A percentile compares a stretch with the other conserved stretches of the same genome.
phyloP scores from a whole-genome alignment of 176 grass and related monocot species.

The Aechmea fasciata region DNA sequence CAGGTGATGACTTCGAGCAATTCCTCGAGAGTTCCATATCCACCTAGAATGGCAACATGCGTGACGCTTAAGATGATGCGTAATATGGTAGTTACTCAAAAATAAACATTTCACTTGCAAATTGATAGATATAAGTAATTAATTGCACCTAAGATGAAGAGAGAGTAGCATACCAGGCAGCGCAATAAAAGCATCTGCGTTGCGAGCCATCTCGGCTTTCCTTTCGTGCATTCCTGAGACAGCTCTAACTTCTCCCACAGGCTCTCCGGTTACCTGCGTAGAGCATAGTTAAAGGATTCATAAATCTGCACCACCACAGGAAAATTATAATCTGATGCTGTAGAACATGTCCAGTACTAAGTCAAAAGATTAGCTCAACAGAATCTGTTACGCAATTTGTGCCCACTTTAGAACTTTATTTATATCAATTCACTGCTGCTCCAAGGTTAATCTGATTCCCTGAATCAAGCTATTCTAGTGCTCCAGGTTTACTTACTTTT shows the following conservation, averaged over 20 bases:
- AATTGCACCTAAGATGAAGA: not conserved
- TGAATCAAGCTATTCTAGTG: too few species aligned
- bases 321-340: too few species aligned
- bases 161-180: constrained; percentile 50
- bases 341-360: too few species aligned
- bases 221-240: constrained; percentile 96
- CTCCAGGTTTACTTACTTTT: too few species aligned
- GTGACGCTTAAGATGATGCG: not conserved
- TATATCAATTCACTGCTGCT: too few species aligned
- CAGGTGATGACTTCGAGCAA: constrained; percentile 84
- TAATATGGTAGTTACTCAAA: too few species aligned
- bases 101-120: not conserved
- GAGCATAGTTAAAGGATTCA: not conserved
- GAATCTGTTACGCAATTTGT: too few species aligned
- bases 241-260: constrained; percentile 73
- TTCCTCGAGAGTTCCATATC: constrained; percentile 86
- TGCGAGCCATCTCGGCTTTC: constrained; percentile 82
- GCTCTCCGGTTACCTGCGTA: constrained; percentile 64
- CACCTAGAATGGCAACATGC: constrained; percentile 28
- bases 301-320: too few species aligned
- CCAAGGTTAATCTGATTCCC: too few species aligned
- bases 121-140: not conserved
- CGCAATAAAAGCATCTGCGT: constrained; percentile 90
- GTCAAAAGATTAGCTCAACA: too few species aligned
- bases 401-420: too few species aligned